Percentiles rank a stretch among this genome's conserved stretches.
Conservation (phyloP, 148 eudicot species). For the Cornus suecica region DNA sequence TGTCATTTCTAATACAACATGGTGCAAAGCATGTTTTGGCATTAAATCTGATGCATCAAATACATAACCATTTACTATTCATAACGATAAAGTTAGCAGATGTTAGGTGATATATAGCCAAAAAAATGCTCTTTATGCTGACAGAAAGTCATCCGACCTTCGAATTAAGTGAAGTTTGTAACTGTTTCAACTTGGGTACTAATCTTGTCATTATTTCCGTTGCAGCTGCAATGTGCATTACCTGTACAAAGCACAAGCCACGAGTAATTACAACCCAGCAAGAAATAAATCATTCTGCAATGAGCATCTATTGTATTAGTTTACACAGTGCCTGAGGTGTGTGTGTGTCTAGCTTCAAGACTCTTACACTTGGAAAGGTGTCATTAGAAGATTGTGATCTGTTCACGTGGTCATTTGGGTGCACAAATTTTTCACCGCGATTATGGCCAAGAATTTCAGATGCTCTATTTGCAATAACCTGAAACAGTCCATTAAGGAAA, state of each 20-base stretch:
- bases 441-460: conserved; percentile 94
- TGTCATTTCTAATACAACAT: not conserved
- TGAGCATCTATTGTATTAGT: not conserved
- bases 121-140: not conserved
- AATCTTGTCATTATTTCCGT: conserved; percentile 83
- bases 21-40: not conserved
- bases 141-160: conserved; percentile 48
- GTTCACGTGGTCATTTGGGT: conserved; percentile 99
- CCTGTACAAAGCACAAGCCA: conserved; percentile 39
- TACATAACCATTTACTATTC: not conserved
- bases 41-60: conserved; percentile 2
- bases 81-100: not conserved
- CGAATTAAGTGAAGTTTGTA: conserved; percentile 71
- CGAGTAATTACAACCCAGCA: conserved; percentile 11
- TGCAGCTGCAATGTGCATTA: conserved; percentile 99
- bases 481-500: conserved; percentile 13
- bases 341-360: not conserved
- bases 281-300: not conserved
- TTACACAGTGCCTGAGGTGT: not conserved
- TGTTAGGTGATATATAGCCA: not conserved
- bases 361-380: conserved; percentile 92
- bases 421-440: conserved; percentile 92
- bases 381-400: conserved; percentile 99
- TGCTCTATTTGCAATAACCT: conserved; percentile 99
- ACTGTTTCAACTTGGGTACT: conserved; percentile 75